Evolutionary conservation across 225 moss, liverwort and hornwort genomes (phyloP), one percentile per base, ranked within the genome.

Genomic region (Antitrichia curtipendula): DNA sequence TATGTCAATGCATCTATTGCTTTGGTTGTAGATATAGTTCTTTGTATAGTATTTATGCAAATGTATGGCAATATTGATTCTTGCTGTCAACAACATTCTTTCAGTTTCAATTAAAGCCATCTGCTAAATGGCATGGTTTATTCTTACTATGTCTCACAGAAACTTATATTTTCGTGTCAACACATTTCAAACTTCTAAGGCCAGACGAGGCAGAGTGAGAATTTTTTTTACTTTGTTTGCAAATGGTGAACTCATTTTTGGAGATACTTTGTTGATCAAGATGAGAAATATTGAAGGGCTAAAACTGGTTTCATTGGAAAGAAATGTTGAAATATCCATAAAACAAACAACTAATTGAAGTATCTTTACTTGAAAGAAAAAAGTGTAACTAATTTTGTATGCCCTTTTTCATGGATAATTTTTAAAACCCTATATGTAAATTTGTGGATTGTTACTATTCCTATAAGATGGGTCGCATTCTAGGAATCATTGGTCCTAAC

Each of bases 21-120:
- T 61, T 88, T 80, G 59, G 50, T 66, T 88, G 78, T 92, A 92
- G 76, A 82, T 82, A 74, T 85, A 66, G 81, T 59, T 78, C 53
- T 49, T 65, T 87, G 89, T 87, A 79, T 84, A 89, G 90, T 74
- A 54, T 58, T 85, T 88, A 41, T 59, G 10, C 25, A 76, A 31
- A 50, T 87, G 84, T 87, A 78, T 64, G 59, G 80, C 82, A 75
- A 84, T 87, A 88, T 82, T 89, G 78, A 90, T 92, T 92, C 87
- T 89, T 92, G 71, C 71, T 89, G 85, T 68, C 66, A 82, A 72
- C 78, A 90, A 92, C 88, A 92, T 92, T 92, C 90, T 87, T 92
- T 90, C 73, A 82, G 87, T 87, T 87, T 82, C 20, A 90, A 84
- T 89, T 76, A 50, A 87, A 87, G 73, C 90, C 90, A 90, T 89